A percentile compares a stretch with the other conserved stretches of the same genome.
Evolutionary conservation across 805 yeast species (phyloP).

Genomic region (Spathaspora arborariae): DNA sequence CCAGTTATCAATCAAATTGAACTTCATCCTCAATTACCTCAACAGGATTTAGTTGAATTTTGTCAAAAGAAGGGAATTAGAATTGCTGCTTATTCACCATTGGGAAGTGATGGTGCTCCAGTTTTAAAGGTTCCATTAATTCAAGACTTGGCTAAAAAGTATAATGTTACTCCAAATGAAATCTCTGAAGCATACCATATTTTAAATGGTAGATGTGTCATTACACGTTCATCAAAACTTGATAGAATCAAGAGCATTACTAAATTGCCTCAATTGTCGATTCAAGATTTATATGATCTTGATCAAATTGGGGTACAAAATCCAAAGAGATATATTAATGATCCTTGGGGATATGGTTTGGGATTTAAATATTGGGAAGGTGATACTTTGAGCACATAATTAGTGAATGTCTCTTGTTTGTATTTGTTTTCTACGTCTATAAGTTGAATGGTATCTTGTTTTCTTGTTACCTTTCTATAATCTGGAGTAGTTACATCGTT

Average conservation of each 20-base stretch:
- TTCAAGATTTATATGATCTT: conserved; percentile 31
- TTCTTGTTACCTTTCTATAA: too few species aligned
- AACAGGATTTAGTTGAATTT: conserved; percentile 56
- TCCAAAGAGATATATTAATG: conserved; percentile 29
- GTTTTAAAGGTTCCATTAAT: conserved; percentile 55
- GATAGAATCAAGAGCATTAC: conserved; percentile 49
- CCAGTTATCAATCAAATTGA: conserved; percentile 79
- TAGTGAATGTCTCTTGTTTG: neutral
- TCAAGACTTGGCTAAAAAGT: conserved; percentile 44
- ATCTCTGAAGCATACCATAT: conserved; percentile 47
- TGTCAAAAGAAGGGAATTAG: conserved; percentile 52
- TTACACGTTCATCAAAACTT: conserved; percentile 69
- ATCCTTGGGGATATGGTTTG: conserved; percentile 34
- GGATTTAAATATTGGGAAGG: conserved; percentile 38
- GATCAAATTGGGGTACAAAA: conserved; percentile 35
- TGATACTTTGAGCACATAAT: conserved; percentile 19
- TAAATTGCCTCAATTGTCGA: conserved; percentile 29
- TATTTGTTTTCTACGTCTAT: neutral
- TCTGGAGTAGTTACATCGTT: too few species aligned
- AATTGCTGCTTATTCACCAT: conserved; percentile 78
- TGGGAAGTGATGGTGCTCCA: conserved; percentile 52
- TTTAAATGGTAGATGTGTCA: conserved; percentile 53
- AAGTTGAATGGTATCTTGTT: neutral
- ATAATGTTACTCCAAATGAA: conserved; percentile 53
- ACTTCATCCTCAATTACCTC: conserved; percentile 45